Evolutionary conservation across 768 basidiomycete genomes (phyloP).

Genomic region (Daedalea quercina): DNA sequence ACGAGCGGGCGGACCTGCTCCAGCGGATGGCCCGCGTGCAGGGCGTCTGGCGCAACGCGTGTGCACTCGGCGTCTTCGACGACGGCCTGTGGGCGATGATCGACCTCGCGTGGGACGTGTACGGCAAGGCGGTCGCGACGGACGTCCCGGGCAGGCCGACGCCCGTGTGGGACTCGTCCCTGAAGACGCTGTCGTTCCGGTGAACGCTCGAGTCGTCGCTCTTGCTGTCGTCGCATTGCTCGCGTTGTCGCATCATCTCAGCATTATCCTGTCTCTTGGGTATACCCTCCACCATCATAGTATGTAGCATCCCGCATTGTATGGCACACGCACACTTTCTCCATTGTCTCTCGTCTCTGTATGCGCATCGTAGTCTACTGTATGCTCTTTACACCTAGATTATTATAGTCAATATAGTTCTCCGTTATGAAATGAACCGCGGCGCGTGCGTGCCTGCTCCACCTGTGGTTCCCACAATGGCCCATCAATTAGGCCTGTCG

Average conservation of each 20-base stretch:
- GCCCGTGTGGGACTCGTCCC: neutral
- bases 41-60: slow-evolving; percentile 69
- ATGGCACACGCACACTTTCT: neutral
- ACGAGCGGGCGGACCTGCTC: slow-evolving; percentile 37
- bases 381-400: neutral
- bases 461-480: no score
- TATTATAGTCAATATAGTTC: neutral
- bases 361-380: neutral
- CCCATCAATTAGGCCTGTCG: no score
- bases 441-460: no score
- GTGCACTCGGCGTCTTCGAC: slow-evolving; percentile 63
- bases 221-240: neutral
- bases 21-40: slow-evolving; percentile 43
- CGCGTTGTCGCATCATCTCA: neutral
- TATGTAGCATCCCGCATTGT: neutral
- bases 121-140: slow-evolving; percentile 45
- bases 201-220: neutral
- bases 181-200: neutral
- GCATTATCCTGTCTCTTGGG: neutral
- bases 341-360: neutral
- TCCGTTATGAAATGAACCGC: no score
- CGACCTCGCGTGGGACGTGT: slow-evolving; percentile 60
- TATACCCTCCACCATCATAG: neutral
- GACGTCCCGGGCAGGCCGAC: neutral
- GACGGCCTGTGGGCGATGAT: slow-evolving; percentile 60